Evolutionary conservation across 768 basidiomycete species (phyloP).

Genomic region (Sporobolomyces phaffii): DNA sequence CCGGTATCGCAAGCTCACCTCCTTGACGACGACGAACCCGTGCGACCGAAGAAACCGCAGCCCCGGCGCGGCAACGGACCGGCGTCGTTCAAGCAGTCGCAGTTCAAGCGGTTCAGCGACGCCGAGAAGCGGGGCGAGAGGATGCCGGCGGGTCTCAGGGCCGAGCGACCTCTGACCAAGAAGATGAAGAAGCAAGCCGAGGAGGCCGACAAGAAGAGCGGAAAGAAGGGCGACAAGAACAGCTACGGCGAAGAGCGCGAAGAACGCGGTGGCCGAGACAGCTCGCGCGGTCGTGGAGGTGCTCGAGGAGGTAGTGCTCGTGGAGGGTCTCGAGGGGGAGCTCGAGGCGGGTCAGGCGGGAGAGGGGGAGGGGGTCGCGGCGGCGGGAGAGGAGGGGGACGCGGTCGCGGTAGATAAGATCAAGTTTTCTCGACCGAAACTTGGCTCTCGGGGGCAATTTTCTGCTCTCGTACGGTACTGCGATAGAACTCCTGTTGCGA

Average conservation of each 20-base stretch:
- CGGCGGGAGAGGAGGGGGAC: conserved; percentile 54
- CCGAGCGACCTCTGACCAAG: conserved; percentile 15
- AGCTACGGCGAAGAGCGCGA: conserved; percentile 15
- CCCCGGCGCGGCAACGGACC: conserved; percentile 10
- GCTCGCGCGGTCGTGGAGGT: not conserved
- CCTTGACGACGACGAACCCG: conserved; percentile 28
- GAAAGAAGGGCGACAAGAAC: conserved; percentile 18
- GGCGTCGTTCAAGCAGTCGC: conserved; percentile 31
- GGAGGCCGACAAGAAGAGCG: conserved; percentile 26
- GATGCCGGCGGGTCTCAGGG: conserved; percentile 12
- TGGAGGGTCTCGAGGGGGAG: conserved; percentile 54
- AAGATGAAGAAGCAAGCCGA: conserved; percentile 28
- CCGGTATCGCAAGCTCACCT: conserved; percentile 42
- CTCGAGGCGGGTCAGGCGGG: conserved; percentile 85
- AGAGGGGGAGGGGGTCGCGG: conserved; percentile 82
- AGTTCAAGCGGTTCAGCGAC: conserved; percentile 22
- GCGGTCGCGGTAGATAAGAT: conserved; percentile 20
- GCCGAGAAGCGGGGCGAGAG: conserved; percentile 7
- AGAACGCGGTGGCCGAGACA: conserved; percentile 15
- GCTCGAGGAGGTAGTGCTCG: not conserved
- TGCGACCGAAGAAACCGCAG: conserved; percentile 23
- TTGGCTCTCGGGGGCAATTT: too few species aligned
- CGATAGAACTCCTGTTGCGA: too few species aligned
- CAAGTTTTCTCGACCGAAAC: not conserved
- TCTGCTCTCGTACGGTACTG: too few species aligned